Percentiles rank a stretch among this genome's conserved stretches.
These are phyloP conservation scores for Eimeria sp. DNA, from an alignment of 169 alveolate genomes.

Conservation along the genomic window DNA sequence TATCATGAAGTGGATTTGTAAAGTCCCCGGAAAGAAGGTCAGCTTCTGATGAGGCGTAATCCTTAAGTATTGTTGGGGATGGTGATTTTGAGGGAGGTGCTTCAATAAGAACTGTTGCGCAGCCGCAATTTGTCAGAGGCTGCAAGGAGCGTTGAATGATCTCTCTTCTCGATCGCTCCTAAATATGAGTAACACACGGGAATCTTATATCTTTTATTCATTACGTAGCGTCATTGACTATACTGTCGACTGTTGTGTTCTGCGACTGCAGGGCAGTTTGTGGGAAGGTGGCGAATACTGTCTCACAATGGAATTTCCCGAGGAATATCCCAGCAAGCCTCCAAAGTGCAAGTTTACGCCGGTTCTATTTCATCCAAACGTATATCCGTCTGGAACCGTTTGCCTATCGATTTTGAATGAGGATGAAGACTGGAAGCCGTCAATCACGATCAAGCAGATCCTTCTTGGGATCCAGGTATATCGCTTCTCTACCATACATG, in stretches of 20 bases:
- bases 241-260: background rate
- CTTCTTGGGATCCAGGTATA: slow-evolving; percentile 97
- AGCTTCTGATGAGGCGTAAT: background rate
- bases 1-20: slow-evolving; percentile 98
- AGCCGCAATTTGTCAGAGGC: background rate
- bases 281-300: slow-evolving; percentile 99
- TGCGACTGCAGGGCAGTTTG: slow-evolving; percentile 89
- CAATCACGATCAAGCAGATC: slow-evolving; percentile 98
- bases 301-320: slow-evolving; percentile 98
- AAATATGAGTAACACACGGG: background rate
- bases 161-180: background rate
- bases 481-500: background rate
- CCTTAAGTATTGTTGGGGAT: background rate
- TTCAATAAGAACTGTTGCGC: background rate
- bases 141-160: background rate
- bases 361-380: slow-evolving; percentile 99
- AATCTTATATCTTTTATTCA: background rate
- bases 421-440: slow-evolving; percentile 99
- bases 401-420: slow-evolving; percentile 99
- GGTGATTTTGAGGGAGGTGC: background rate
- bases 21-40: slow-evolving; percentile 98
- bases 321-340: slow-evolving; percentile 99
- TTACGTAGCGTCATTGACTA: background rate
- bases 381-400: slow-evolving; percentile 99
- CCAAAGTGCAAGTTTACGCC: slow-evolving; percentile 99